Conservation (phyloP, 1,284 basidiomycete genomes). For the Sporisorium graminicola region DNA sequence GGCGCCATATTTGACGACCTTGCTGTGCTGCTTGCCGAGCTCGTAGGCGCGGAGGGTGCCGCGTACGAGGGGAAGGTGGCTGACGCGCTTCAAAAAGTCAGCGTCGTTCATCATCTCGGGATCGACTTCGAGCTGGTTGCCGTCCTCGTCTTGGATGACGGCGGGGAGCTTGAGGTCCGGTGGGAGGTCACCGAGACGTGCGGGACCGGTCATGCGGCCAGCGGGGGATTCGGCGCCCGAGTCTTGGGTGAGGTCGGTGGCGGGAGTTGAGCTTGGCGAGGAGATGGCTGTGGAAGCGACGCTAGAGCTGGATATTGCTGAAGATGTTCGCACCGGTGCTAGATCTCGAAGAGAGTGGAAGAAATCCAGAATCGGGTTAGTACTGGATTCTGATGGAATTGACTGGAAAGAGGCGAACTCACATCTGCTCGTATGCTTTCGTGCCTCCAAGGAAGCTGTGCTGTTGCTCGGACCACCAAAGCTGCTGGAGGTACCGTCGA, state of each 20-base stretch:
- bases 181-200: slow-evolving; percentile 55
- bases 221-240: slow-evolving; percentile 46
- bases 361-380: not conserved
- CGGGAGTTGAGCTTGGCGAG: slow-evolving; percentile 56
- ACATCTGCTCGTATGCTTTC: slow-evolving; percentile 32
- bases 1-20: slow-evolving; percentile 88
- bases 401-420: not conserved
- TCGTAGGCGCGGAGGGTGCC: slow-evolving; percentile 81
- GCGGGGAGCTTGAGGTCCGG: slow-evolving; percentile 62
- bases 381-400: not conserved
- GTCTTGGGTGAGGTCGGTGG: slow-evolving; percentile 53
- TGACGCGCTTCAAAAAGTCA: slow-evolving; percentile 58
- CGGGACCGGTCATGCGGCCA: slow-evolving; percentile 29
- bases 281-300: slow-evolving; percentile 57
- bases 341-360: not conserved
- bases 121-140: slow-evolving; percentile 59
- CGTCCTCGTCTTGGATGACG: slow-evolving; percentile 59
- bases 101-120: slow-evolving; percentile 61
- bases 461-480: slow-evolving; percentile 27
- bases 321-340: slow-evolving; percentile 41
- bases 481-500: slow-evolving; percentile 42
- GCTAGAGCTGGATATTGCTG: slow-evolving; percentile 55
- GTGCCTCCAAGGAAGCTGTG: slow-evolving; percentile 21
- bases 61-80: slow-evolving; percentile 75
- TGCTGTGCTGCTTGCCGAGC: slow-evolving; percentile 80